Conservation (phyloP, 768 basidiomycete species). For the Mycena rosella region DNA sequence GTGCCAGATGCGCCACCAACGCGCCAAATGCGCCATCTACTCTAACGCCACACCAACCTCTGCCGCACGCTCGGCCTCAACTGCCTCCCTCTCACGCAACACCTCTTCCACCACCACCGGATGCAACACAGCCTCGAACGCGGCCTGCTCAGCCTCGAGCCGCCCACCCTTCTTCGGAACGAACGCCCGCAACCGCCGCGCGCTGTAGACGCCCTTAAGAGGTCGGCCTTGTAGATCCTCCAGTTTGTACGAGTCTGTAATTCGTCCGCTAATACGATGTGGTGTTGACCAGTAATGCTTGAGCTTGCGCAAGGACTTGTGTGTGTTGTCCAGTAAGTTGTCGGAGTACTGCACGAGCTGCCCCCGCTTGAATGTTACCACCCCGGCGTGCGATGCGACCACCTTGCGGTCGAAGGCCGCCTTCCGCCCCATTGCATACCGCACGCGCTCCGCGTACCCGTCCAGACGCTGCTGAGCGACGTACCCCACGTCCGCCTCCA, state of each 20-base stretch:
- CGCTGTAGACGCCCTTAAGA: slow-evolving; percentile 5
- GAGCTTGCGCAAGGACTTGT: slow-evolving; percentile 44
- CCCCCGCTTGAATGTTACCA: slow-evolving; percentile 41
- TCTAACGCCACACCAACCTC: neutral
- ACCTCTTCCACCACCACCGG: neutral
- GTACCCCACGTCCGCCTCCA: slow-evolving; percentile 44
- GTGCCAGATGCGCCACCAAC: too few species aligned
- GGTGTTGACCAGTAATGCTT: slow-evolving; percentile 49
- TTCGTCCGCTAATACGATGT: slow-evolving; percentile 5
- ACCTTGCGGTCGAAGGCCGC: slow-evolving; percentile 40
- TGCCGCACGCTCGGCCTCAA: slow-evolving; percentile 7
- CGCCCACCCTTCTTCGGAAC: slow-evolving; percentile 24
- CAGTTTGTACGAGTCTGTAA: slow-evolving; percentile 35
- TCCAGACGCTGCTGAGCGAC: slow-evolving; percentile 46
- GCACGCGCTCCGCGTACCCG: slow-evolving; percentile 39
- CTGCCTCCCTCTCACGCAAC: neutral
- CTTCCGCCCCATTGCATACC: slow-evolving; percentile 42
- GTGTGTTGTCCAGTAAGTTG: slow-evolving; percentile 44
- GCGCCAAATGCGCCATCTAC: neutral
- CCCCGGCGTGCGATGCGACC: slow-evolving; percentile 20
- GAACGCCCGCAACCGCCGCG: slow-evolving; percentile 21
- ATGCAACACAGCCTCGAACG: neutral
- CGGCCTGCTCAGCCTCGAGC: slow-evolving; percentile 15
- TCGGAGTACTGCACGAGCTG: slow-evolving; percentile 48
- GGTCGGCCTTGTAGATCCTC: slow-evolving; percentile 18